Percentiles rank a stretch among this genome's conserved stretches.
Conservation (phyloP, 108 stramenopile genomes). For the Cylindrotheca closterium region DNA sequence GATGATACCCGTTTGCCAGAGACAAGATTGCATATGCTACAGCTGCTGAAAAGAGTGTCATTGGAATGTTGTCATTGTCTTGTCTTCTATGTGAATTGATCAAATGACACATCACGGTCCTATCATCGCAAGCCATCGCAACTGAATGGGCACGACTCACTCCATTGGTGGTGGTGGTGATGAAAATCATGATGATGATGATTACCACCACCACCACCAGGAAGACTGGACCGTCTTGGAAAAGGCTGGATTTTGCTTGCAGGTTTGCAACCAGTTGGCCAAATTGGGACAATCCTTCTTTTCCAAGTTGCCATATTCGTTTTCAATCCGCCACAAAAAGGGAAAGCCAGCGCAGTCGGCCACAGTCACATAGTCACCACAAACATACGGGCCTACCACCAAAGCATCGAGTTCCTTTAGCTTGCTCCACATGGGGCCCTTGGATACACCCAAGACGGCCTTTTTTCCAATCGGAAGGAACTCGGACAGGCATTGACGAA, state of each 20-base stretch:
- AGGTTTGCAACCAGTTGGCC: constrained; percentile 54
- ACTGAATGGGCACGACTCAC: too few species aligned
- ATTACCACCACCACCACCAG: constrained; percentile 92
- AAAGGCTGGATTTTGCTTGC: constrained; percentile 48
- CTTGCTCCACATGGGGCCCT: constrained; percentile 46
- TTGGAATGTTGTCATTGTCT: too few species aligned
- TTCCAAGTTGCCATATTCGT: constrained; percentile 59
- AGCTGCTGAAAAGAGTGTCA: too few species aligned
- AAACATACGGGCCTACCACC: constrained; percentile 50
- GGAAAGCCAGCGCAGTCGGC: constrained; percentile 87
- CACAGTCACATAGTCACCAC: constrained; percentile 60
- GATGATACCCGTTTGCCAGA: too few species aligned
- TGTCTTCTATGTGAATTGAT: too few species aligned
- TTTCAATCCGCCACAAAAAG: constrained; percentile 78
- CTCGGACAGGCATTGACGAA: constrained; percentile 49
- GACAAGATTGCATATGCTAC: too few species aligned
- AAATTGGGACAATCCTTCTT: constrained; percentile 45
- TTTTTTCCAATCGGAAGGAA: constrained; percentile 71
- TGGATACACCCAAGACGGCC: constrained; percentile 59
- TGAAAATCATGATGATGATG: too few species aligned
- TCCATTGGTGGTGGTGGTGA: too few species aligned
- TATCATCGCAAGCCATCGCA: too few species aligned
- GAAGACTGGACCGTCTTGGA: constrained; percentile 61
- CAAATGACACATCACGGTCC: too few species aligned
- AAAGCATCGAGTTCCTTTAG: constrained; percentile 52